phyloP scores from a whole-genome alignment of 179 eudicot species.

The Gypsophila paniculata region DNA sequence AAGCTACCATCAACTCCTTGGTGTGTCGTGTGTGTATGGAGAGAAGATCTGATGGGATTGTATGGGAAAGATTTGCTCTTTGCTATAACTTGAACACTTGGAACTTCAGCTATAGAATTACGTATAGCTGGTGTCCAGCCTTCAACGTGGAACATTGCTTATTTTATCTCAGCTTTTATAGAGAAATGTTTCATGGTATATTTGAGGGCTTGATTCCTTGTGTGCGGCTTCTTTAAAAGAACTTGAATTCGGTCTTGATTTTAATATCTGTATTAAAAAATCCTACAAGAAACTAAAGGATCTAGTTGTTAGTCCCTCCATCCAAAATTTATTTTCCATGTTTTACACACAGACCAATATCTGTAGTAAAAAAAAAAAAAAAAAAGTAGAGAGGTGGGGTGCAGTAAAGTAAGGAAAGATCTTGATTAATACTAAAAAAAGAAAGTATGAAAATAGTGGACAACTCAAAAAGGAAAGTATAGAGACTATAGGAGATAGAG shows the following conservation, averaged over 20 bases:
- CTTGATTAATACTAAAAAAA: no score
- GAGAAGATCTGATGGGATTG: no score
- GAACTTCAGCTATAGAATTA: not conserved
- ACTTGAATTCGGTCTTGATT: not conserved
- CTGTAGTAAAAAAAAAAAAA: no score
- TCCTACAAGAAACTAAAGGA: not conserved
- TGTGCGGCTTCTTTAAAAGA: slow-evolving; percentile 5
- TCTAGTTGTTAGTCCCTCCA: not conserved
- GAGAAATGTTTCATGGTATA: not conserved
- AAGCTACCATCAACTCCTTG: not conserved
- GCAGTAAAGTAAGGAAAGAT: no score
- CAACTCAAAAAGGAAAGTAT: no score
- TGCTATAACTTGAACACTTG: not conserved
- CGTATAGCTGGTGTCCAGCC: not conserved
- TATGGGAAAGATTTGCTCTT: not conserved
- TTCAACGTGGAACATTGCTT: not conserved
- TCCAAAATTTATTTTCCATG: no score
- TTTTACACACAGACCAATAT: no score
- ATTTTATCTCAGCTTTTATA: not conserved
- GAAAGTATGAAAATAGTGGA: no score
- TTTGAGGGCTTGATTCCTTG: slow-evolving; percentile 4
- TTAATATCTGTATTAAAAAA: not conserved
- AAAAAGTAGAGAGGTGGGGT: no score
- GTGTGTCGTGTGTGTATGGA: not conserved
- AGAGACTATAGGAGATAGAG: no score